Evolutionary conservation across 2,329 filamentous ascomycete genomes (phyloP).

Genomic region (Aspergillus flavus): DNA sequence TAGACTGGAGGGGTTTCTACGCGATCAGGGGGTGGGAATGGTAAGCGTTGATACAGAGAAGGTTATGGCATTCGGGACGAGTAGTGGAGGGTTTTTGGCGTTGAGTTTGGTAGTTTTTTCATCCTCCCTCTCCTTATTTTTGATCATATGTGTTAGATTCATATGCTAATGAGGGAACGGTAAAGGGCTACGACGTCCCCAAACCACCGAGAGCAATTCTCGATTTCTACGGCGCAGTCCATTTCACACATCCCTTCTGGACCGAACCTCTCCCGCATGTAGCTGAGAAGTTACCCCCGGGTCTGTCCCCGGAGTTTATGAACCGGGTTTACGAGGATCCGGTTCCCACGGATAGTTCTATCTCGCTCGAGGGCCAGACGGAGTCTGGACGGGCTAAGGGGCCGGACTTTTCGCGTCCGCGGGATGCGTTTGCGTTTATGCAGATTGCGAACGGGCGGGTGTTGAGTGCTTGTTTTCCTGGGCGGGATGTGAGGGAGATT

Average conservation of each 20-base stretch:
- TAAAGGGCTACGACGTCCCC: constrained; percentile 41
- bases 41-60: constrained; percentile 32
- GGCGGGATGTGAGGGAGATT: constrained; percentile 26
- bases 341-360: constrained; percentile 41
- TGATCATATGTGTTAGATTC: background rate
- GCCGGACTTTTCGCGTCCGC: constrained; percentile 40
- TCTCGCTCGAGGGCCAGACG: constrained; percentile 47
- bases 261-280: constrained; percentile 34
- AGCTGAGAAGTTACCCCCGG: constrained; percentile 27
- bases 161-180: background rate
- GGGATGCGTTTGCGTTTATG: constrained; percentile 46
- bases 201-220: constrained; percentile 43
- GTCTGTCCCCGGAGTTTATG: constrained; percentile 34
- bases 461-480: constrained; percentile 34
- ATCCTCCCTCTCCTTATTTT: background rate
- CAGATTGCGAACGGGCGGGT: constrained; percentile 47
- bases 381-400: constrained; percentile 19
- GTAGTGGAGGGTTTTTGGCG: constrained; percentile 51
- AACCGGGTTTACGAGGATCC: constrained; percentile 39
- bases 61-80: constrained; percentile 53
- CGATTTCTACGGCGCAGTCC: constrained; percentile 47
- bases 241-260: constrained; percentile 45
- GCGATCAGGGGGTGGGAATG: constrained; percentile 1
- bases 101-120: constrained; percentile 40
- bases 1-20: constrained; percentile 32